Conservation (phyloP, 2,329 filamentous ascomycete species). For the Plectosphaerella sp. region DNA sequence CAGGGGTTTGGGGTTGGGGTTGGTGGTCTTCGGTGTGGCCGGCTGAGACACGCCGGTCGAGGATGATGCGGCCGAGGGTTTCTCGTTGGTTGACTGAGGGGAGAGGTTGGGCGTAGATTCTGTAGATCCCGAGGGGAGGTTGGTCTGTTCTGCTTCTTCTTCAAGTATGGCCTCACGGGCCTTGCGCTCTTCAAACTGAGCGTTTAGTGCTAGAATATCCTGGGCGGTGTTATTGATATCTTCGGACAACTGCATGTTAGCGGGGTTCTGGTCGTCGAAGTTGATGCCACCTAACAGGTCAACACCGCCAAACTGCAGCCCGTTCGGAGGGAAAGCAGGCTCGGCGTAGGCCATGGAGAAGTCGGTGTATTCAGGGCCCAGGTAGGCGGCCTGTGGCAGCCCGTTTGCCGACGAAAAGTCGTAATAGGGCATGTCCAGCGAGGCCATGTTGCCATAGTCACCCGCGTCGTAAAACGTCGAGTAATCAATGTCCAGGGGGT, state of each 20-base stretch:
- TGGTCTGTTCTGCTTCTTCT: no score
- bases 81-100: not conserved
- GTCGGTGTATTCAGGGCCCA: not conserved
- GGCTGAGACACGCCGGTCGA: conserved; percentile 2
- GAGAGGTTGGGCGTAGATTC: not conserved
- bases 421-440: conserved; percentile 30
- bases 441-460: conserved; percentile 22
- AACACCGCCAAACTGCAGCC: conserved; percentile 17
- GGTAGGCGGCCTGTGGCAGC: not conserved
- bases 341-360: conserved; percentile 7
- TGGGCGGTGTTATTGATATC: conserved; percentile 14
- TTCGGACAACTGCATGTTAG: conserved; percentile 20
- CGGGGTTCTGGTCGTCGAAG: conserved; percentile 24
- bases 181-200: not conserved
- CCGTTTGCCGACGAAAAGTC: conserved; percentile 11
- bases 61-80: conserved; percentile 4
- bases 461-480: conserved; percentile 25
- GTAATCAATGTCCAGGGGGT: conserved; percentile 24
- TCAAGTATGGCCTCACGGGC: not conserved
- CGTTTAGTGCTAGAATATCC: not conserved
- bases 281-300: conserved; percentile 25
- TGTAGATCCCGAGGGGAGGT: not conserved
- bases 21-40: conserved; percentile 3
- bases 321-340: conserved; percentile 7
- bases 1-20: not conserved